phyloP scores from a whole-genome alignment of 2,329 filamentous ascomycete species.

The Hypoxylon sp. region DNA sequence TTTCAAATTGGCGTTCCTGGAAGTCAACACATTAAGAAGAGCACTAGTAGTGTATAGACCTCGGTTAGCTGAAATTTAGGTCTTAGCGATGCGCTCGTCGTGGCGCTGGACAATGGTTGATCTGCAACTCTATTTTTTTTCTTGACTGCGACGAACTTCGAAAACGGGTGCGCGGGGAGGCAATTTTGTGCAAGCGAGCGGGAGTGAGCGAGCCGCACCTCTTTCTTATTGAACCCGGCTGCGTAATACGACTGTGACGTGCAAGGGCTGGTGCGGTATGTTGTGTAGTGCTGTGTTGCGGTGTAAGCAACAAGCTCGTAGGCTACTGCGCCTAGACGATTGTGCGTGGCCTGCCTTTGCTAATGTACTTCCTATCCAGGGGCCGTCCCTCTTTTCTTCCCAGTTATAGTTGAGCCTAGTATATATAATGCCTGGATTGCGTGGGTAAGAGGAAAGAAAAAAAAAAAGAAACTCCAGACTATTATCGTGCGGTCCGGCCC shows the following conservation, averaged over 20 bases:
- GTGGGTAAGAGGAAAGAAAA: slow-evolving; percentile 31
- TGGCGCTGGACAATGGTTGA: slow-evolving; percentile 39
- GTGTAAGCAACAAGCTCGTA: slow-evolving; percentile 50
- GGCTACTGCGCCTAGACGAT: slow-evolving; percentile 47
- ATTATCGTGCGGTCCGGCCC: slow-evolving; percentile 49
- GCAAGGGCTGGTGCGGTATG: slow-evolving; percentile 41
- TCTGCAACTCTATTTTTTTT: slow-evolving; percentile 34
- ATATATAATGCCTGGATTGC: slow-evolving; percentile 36
- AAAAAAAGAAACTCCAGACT: slow-evolving; percentile 33
- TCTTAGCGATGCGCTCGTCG: slow-evolving; percentile 28
- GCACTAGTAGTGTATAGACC: slow-evolving; percentile 18
- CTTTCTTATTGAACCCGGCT: slow-evolving; percentile 49
- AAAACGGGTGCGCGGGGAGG: slow-evolving; percentile 49
- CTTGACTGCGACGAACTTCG: slow-evolving; percentile 33
- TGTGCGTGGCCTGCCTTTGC: slow-evolving; percentile 39
- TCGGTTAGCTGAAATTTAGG: slow-evolving; percentile 19
- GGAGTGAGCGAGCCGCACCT: slow-evolving; percentile 51
- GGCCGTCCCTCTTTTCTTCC: slow-evolving; percentile 8
- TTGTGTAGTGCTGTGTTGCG: slow-evolving; percentile 46
- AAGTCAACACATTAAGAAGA: slow-evolving; percentile 31
- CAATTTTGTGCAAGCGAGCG: slow-evolving; percentile 47
- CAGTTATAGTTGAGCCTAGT: slow-evolving; percentile 43
- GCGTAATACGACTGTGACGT: slow-evolving; percentile 51
- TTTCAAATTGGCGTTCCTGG: slow-evolving; percentile 22
- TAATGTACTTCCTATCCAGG: slow-evolving; percentile 34